These are phyloP conservation scores for Corchorus olitorius DNA, from an alignment of 345 rosid species.

Conservation along the genomic window DNA sequence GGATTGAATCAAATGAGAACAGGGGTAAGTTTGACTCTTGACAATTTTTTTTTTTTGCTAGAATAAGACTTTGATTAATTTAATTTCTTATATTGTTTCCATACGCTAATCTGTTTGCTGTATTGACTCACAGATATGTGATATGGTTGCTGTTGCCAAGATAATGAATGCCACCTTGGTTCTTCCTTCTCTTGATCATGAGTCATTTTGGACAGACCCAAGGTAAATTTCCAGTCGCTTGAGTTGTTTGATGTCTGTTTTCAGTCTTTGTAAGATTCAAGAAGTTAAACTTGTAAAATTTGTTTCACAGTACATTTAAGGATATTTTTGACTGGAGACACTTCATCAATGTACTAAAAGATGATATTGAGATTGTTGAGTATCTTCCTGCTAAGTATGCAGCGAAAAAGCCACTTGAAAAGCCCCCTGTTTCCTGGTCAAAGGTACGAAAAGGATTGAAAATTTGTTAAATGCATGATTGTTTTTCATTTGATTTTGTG, in stretches of 20 bases:
- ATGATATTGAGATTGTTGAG: slow-evolving; percentile 79
- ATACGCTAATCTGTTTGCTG: slow-evolving; percentile 5
- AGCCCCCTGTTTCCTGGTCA: slow-evolving; percentile 99
- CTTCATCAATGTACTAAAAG: slow-evolving; percentile 69
- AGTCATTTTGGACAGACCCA: slow-evolving; percentile 97
- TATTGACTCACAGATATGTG: slow-evolving; percentile 73
- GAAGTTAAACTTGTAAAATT: not conserved
- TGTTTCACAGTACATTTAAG: slow-evolving; percentile 72
- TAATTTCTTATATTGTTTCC: slow-evolving; percentile 3
- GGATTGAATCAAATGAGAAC: slow-evolving; percentile 99
- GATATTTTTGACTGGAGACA: slow-evolving; percentile 98
- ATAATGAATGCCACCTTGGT: slow-evolving; percentile 96
- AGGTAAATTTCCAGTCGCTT: slow-evolving; percentile 56
- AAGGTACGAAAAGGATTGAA: slow-evolving; percentile 52
- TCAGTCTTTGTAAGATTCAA: not conserved
- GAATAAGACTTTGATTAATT: not conserved
- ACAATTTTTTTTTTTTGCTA: not conserved
- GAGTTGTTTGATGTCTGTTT: not conserved
- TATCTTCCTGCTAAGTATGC: slow-evolving; percentile 65
- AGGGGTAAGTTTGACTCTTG: slow-evolving; percentile 59
- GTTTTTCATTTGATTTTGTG: slow-evolving; percentile 1
- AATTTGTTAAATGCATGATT: slow-evolving; percentile 8
- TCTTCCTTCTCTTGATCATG: slow-evolving; percentile 94
- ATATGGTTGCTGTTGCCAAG: slow-evolving; percentile 96
- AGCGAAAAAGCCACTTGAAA: slow-evolving; percentile 57